Evolutionary conservation across 148 eudicot genomes (phyloP), one percentile per base, ranked within the genome.

Genomic region (Camellia japonica): DNA sequence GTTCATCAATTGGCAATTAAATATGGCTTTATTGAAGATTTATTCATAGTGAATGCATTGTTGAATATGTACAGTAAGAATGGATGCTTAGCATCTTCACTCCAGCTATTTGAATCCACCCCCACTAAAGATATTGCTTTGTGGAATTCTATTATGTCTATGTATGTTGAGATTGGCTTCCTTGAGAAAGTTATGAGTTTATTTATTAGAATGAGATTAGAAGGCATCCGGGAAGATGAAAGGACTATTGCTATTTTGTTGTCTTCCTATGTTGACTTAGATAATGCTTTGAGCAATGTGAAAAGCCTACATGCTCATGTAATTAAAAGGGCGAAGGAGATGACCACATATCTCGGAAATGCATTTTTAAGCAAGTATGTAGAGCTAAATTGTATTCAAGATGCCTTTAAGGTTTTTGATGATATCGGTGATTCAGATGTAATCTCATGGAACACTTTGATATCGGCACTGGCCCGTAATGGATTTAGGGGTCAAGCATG

Each of bases 121-220:
- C 81, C 79, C n/a, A 13, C 64, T 14, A 71, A 61, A 78, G 90
- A 87, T 79, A 63, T 73, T 79, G 83, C 85, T 60, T 71, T 89
- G 80, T 89, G 86, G 87, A 89, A 89, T 78, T 87, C 92, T 47
- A 84, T 85, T 80, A 47, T 89, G 49, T 84, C 77, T 42, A 73
- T 71, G 12, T 86, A 56, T 78, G 74, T 70, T 60, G 85, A 81
- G 59, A 74, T 16, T 59, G 85, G 86, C 58, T 76, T 19, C 49
- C 71, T 72, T 64, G 81, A 81, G 58, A 82, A 86, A 78, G 88
- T 86, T 41, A 71, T 78, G 78, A 71, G 47, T 47, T 44, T 87
- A 60, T 82, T 82, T 49, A 80, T 60, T 30, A 78, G 78, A 73
- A 89, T 89, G 92, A 79, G 71, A 42, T 61, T 82, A 3, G 81